These are phyloP conservation scores for Curvularia eragrostidis DNA, from an alignment of 2,329 filamentous ascomycete genomes.

Conservation along the genomic window DNA sequence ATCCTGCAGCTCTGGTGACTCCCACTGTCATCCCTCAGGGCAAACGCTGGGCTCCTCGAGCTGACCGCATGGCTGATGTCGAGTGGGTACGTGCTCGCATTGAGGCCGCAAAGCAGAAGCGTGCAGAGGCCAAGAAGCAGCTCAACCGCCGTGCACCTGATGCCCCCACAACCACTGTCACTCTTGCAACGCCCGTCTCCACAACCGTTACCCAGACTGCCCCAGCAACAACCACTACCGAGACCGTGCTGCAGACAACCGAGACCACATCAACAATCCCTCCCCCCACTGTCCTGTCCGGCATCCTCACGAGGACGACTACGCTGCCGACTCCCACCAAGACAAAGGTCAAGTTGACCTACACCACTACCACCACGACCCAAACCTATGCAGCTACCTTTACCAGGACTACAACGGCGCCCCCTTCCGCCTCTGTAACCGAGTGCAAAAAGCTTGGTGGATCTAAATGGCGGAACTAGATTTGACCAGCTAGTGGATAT, in stretches of 20 bases:
- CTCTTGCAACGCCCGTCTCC: conserved; percentile 36
- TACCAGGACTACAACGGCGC: conserved; percentile 46
- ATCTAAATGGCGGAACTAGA: conserved; percentile 28
- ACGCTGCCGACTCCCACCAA: conserved; percentile 49
- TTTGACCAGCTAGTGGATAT: background rate
- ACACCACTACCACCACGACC: conserved; percentile 40
- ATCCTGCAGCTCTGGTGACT: conserved; percentile 39
- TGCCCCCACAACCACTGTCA: conserved; percentile 44
- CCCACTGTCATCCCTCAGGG: conserved; percentile 33
- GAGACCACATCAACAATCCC: conserved; percentile 42
- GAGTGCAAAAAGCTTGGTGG: conserved; percentile 46
- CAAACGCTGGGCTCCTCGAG: conserved; percentile 33
- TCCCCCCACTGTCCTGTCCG: conserved; percentile 46
- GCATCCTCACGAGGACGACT: conserved; percentile 41
- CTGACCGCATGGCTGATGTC: conserved; percentile 40
- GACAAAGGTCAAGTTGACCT: conserved; percentile 39
- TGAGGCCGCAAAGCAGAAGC: conserved; percentile 44
- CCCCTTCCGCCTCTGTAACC: conserved; percentile 44
- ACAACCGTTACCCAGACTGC: conserved; percentile 43
- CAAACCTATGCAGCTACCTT: conserved; percentile 46
- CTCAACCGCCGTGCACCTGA: conserved; percentile 48
- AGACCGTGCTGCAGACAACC: conserved; percentile 32
- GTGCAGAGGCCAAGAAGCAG: conserved; percentile 25
- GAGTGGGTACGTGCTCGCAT: conserved; percentile 46
- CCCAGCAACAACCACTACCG: conserved; percentile 37